Conservation (phyloP, 2,329 filamentous ascomycete genomes). For the Ophiosphaerella narmari region DNA sequence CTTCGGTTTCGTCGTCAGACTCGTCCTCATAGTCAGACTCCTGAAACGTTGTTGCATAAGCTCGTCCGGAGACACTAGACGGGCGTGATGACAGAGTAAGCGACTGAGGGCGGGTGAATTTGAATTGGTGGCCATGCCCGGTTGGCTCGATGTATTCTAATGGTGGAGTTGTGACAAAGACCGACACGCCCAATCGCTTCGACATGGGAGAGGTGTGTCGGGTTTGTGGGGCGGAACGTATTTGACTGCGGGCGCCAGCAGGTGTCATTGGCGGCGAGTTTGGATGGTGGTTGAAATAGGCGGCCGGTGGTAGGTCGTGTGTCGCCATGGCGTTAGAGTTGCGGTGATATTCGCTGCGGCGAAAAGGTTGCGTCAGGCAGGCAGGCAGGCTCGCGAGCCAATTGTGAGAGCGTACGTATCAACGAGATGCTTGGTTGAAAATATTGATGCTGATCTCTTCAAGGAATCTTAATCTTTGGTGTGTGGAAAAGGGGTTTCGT, state of each 20-base stretch:
- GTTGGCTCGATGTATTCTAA: constrained; percentile 45
- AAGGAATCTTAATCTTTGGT: constrained; percentile 41
- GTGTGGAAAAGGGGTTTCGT: constrained; percentile 41
- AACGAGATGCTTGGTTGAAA: constrained; percentile 21
- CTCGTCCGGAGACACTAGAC: constrained; percentile 44
- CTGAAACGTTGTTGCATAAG: constrained; percentile 36
- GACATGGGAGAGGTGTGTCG: constrained; percentile 41
- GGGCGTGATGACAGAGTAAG: constrained; percentile 42
- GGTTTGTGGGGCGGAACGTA: constrained; percentile 34
- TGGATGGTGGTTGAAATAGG: constrained; percentile 37
- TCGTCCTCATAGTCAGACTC: constrained; percentile 36
- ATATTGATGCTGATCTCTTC: constrained; percentile 20
- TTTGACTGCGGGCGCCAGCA: constrained; percentile 26
- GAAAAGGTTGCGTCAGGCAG: constrained; percentile 38
- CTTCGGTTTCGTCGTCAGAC: constrained; percentile 34
- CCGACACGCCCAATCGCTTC: constrained; percentile 38
- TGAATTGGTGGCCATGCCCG: constrained; percentile 41
- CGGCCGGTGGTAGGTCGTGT: constrained; percentile 34
- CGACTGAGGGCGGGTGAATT: constrained; percentile 43
- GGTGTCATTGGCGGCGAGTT: constrained; percentile 46
- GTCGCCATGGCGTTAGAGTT: constrained; percentile 37
- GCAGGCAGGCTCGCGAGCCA: constrained; percentile 21
- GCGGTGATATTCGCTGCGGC: constrained; percentile 28
- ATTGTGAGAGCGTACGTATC: constrained; percentile 38
- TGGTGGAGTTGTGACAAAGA: constrained; percentile 42